Base-by-base conservation (phyloP, 1,284 basidiomycete genomes). In the Apiotrichum gracile region DNA sequence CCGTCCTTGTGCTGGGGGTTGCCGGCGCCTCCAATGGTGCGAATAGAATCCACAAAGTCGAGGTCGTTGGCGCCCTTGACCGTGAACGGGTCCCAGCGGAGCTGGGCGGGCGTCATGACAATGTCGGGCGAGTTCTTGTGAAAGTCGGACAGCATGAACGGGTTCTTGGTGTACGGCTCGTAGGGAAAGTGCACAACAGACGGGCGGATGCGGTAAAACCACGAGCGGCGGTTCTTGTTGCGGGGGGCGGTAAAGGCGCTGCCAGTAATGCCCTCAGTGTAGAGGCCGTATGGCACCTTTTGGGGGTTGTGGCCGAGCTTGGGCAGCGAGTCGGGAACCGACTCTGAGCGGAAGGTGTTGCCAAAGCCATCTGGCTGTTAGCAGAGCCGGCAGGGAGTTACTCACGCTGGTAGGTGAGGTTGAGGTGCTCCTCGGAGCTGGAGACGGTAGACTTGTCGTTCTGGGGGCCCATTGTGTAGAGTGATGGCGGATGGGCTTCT, bases 11-110 rank as follows among this genome's bases (percentile, higher is more conserved):
- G 61, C 19, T 81, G 82, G 2, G 83, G 81, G 52, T 84, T 82
- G 2, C 85, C 84, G 50, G 81, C 82, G 0, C 84, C 84, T 8
- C 79, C 80, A 22, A 86, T 62, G 0, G 85, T 85, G 71, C 83
- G 82, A 38, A 86, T 62, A 3, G 84, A 83, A 35, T 82, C 76
- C 29, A 85, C 75, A 60, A 85, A 86, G 63, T 85, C 82, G 35
- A 81, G 77, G n/a, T 45, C 31, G 22, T 52, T 47, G 39, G 77
- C 75, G 21, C 70, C 67, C n/a, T 40, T 44, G 35, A 85, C 72
- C 5, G 38, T 21, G n/a, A 57, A 22, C 0, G 84, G 83, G 57
- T 80, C 78, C 85, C 85, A 87, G 80, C 75, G 74, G 84, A 86
- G 66, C 78, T 80, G 27, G 82, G 79, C 70, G 81, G 82, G 33